Evolutionary conservation across 495 filamentous ascomycete species (phyloP).

Genomic region (Gamarada debralockiae): DNA sequence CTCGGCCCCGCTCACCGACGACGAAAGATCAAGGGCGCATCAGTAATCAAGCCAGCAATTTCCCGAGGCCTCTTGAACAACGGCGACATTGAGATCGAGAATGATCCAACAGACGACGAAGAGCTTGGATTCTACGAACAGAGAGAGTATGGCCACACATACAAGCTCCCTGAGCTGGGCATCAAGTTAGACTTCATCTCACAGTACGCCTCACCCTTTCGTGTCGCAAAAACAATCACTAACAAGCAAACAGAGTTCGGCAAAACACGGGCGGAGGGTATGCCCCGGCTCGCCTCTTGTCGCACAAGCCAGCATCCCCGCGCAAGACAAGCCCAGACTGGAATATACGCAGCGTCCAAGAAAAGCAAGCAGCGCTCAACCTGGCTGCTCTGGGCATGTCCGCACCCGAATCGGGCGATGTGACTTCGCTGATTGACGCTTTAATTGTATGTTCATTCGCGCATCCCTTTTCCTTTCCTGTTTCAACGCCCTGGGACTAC

Average conservation of each 20-base stretch:
- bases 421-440: constrained; percentile 35
- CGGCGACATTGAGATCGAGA: constrained; percentile 73
- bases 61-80: constrained; percentile 65
- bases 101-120: constrained; percentile 55
- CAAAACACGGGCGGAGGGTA: background rate
- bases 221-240: background rate
- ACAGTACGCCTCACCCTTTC: constrained; percentile 36
- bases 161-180: constrained; percentile 65
- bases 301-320: constrained; percentile 18
- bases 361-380: constrained; percentile 53
- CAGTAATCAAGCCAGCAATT: constrained; percentile 40
- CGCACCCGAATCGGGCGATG: constrained; percentile 11
- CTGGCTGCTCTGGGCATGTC: constrained; percentile 41
- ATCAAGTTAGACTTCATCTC: constrained; percentile 75
- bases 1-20: constrained; percentile 45
- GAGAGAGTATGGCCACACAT: constrained; percentile 52
- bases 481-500: background rate
- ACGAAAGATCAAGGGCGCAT: constrained; percentile 49
- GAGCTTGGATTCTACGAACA: constrained; percentile 48
- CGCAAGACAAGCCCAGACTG: background rate
- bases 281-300: constrained; percentile 4
- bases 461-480: too few relatives aligned
- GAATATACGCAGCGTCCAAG: constrained; percentile 24
- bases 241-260: constrained; percentile 3
- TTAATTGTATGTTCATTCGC: constrained; percentile 35